A percentile compares a stretch with the other conserved stretches of the same genome.
Conservation (phyloP, 805 yeast species). For the Kluyveromyces aestuarii region DNA sequence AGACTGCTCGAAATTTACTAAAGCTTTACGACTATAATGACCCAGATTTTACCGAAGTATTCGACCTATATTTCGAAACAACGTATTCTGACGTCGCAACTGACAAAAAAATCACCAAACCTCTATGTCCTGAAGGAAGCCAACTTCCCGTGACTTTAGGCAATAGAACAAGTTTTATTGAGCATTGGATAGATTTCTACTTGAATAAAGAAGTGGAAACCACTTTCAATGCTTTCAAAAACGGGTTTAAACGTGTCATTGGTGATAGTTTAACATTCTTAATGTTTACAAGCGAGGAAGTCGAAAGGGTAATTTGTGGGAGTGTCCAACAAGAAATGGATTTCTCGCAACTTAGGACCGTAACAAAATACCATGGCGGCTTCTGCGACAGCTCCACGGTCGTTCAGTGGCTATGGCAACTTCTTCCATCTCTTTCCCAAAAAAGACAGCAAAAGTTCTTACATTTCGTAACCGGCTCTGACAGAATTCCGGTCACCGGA, state of each 20-base stretch:
- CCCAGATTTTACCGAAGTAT: constrained; percentile 37
- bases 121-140: constrained; percentile 53
- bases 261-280: constrained; percentile 70
- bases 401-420: constrained; percentile 84
- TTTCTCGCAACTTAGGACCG: constrained; percentile 52
- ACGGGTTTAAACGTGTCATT: constrained; percentile 68
- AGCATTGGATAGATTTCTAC: constrained; percentile 51
- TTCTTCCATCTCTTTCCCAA: constrained; percentile 39
- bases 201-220: constrained; percentile 43
- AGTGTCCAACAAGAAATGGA: constrained; percentile 53
- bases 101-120: constrained; percentile 5
- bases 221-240: constrained; percentile 50
- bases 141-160: constrained; percentile 43
- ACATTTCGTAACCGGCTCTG: constrained; percentile 82
- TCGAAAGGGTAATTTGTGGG: constrained; percentile 73
- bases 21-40: constrained; percentile 37
- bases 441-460: constrained; percentile 53
- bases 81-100: constrained; percentile 42
- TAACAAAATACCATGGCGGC: constrained; percentile 72
- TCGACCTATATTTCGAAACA: constrained; percentile 56
- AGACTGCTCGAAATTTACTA: constrained; percentile 43
- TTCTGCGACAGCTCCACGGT: constrained; percentile 29
- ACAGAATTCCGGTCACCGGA: constrained; percentile 89
- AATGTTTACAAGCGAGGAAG: constrained; percentile 71
- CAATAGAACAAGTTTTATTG: constrained; percentile 54